Conservation (phyloP, 768 basidiomycete species). For the Calvatia gigantea region DNA sequence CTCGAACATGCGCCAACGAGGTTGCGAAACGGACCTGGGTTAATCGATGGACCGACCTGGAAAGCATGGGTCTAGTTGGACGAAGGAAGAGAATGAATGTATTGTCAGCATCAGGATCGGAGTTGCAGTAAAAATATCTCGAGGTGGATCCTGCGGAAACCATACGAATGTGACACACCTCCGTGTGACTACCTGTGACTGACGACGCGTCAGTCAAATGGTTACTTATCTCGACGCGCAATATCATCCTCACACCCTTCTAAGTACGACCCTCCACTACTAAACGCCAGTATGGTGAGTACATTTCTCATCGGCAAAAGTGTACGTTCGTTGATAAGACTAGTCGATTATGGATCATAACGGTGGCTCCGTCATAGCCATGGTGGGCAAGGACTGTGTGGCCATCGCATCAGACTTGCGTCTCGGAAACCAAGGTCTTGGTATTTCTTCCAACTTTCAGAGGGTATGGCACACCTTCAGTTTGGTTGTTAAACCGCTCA, state of each 20-base stretch:
- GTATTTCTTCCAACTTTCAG: slow-evolving; percentile 90
- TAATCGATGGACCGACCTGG: neutral
- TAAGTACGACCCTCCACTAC: slow-evolving; percentile 14
- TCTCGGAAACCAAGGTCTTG: slow-evolving; percentile 82
- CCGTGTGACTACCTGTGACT: slow-evolving; percentile 27
- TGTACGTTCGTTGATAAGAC: slow-evolving; percentile 12
- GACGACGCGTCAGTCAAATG: slow-evolving; percentile 39
- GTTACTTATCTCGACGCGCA: slow-evolving; percentile 19
- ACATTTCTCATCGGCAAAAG: neutral
- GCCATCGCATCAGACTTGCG: slow-evolving; percentile 96
- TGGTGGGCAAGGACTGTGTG: slow-evolving; percentile 98
- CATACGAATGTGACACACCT: neutral
- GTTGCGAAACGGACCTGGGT: neutral
- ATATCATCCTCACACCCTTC: slow-evolving; percentile 6
- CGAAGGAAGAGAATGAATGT: neutral
- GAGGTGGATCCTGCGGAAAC: neutral
- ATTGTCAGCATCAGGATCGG: slow-evolving; percentile 3
- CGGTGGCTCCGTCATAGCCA: slow-evolving; percentile 98
- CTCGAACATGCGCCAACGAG: slow-evolving; percentile 2
- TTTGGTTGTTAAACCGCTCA: slow-evolving; percentile 2
- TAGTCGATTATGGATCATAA: slow-evolving; percentile 92
- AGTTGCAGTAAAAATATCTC: neutral
- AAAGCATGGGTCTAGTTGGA: neutral
- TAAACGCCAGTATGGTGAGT: slow-evolving; percentile 39
- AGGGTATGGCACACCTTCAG: slow-evolving; percentile 55